A percentile compares a stretch with the other conserved stretches of the same genome.
Evolutionary conservation across 2,329 filamentous ascomycete species (phyloP).

Genomic region (Epichloe sylvatica): DNA sequence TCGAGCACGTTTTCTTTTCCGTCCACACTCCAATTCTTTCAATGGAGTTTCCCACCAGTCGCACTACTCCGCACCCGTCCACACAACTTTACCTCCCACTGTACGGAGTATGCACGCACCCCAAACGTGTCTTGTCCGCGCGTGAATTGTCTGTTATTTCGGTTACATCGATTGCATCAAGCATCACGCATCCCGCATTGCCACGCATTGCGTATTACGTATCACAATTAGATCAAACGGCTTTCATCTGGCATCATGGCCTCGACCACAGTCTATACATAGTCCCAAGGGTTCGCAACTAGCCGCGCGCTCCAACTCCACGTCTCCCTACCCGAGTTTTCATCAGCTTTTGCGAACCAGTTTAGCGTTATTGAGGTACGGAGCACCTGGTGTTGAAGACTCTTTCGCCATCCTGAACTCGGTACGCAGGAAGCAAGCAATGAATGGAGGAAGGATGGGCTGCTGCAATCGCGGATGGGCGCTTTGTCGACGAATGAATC

Average conservation of each 20-base stretch:
- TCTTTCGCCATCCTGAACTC: not conserved
- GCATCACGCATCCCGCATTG: not conserved
- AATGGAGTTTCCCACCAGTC: not conserved
- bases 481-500: slow-evolving; percentile 3
- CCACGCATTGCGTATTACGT: too few relatives aligned
- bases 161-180: not conserved
- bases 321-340: not conserved
- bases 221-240: not conserved
- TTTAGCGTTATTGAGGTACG: not conserved
- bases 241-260: not conserved
- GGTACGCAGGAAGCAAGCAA: too few relatives aligned
- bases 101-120: not conserved
- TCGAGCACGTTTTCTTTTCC: not conserved
- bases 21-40: not conserved
- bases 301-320: not conserved
- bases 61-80: not conserved
- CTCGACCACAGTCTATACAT: not conserved
- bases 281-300: not conserved
- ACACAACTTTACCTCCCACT: not conserved
- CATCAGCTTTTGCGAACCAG: too few relatives aligned
- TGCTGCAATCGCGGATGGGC: not conserved
- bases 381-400: not conserved
- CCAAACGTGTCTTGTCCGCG: not conserved
- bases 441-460: not conserved
- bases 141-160: not conserved